Conservation (phyloP, 768 basidiomycete genomes). For the Pisolithus marmoratus region DNA sequence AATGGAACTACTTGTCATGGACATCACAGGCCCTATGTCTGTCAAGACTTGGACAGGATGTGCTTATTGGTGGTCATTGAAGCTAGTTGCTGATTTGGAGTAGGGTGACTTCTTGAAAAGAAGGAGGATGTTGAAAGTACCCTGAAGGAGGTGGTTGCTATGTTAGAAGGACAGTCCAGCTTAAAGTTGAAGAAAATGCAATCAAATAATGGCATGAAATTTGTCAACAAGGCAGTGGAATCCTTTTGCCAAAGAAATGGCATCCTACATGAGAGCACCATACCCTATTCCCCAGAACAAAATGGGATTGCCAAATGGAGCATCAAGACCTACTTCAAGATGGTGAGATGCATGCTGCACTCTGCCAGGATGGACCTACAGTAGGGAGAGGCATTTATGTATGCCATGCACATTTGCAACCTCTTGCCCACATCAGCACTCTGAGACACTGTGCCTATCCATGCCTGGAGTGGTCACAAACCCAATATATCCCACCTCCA, state of each 20-base stretch:
- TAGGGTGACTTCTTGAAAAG: constrained; percentile 6
- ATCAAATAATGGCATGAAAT: constrained; percentile 12
- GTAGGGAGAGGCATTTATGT: constrained; percentile 9
- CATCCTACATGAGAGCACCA: constrained; percentile 8
- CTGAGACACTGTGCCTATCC: constrained; percentile 11
- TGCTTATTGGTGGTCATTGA: constrained; percentile 4
- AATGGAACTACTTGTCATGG: constrained; percentile 7
- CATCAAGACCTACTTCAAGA: neutral
- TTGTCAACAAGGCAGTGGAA: neutral
- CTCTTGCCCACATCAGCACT: constrained; percentile 10
- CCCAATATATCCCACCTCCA: no score
- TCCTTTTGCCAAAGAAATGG: constrained; percentile 4
- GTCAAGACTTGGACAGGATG: constrained; percentile 5
- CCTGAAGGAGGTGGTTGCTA: constrained; percentile 7
- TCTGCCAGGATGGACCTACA: neutral
- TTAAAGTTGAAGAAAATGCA: neutral
- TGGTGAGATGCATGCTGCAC: neutral
- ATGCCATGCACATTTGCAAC: constrained; percentile 13
- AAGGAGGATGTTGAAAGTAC: constrained; percentile 6
- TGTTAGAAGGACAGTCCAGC: constrained; percentile 1
- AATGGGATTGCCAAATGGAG: constrained; percentile 18
- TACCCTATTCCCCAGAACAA: constrained; percentile 18
- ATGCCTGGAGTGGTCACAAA: constrained; percentile 14
- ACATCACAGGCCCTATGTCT: constrained; percentile 13
- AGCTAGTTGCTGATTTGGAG: constrained; percentile 5